Percentiles rank a stretch among this genome's conserved stretches.
These are phyloP conservation scores for Neurospora sp. DNA, from an alignment of 495 filamentous ascomycete genomes.

Conservation along the genomic window DNA sequence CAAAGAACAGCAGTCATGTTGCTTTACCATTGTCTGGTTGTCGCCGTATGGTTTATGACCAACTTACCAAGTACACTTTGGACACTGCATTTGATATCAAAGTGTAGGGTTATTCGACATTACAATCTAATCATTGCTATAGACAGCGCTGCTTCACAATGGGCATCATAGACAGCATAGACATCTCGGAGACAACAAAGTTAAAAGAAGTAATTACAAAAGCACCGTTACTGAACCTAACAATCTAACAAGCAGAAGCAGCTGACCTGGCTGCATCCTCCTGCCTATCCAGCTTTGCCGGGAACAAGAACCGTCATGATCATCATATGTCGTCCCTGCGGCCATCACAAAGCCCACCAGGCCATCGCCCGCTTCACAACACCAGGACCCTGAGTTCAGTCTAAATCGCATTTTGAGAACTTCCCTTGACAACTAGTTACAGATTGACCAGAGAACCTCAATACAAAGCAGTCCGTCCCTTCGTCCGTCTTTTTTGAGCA, in stretches of 20 bases:
- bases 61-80: neutral
- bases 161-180: neutral
- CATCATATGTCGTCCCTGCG: neutral
- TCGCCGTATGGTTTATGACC: neutral
- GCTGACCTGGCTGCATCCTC: neutral
- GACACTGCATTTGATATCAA: neutral
- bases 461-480: neutral
- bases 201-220: neutral
- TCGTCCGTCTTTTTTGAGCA: constrained; percentile 17
- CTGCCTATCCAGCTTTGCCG: neutral
- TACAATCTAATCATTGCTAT: neutral
- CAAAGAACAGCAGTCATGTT: neutral
- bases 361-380: neutral
- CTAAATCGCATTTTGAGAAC: constrained; percentile 27
- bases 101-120: neutral
- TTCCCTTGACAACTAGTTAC: constrained; percentile 22
- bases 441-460: constrained; percentile 12
- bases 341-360: neutral
- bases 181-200: neutral
- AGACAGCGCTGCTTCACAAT: neutral
- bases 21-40: neutral
- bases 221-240: neutral
- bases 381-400: constrained; percentile 16
- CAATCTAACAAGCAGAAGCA: neutral
- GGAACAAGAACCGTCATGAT: neutral